Percentiles rank a stretch among this genome's conserved stretches.
phyloP scores from a whole-genome alignment of 2,329 filamentous ascomycete genomes.

The Ilyonectria robusta region DNA sequence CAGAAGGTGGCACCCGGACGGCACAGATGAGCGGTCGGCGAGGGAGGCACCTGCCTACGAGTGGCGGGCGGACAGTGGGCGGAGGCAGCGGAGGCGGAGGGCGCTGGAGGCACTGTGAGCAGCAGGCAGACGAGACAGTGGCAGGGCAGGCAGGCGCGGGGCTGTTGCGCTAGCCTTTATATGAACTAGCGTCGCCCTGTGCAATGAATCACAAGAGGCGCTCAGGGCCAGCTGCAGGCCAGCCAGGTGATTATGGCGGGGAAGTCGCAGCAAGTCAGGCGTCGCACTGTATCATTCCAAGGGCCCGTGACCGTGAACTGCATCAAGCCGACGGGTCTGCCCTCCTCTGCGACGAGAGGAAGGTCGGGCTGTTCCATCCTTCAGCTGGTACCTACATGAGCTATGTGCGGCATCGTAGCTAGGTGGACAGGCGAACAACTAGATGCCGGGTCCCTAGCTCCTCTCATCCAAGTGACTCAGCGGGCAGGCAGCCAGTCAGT shows the following conservation, averaged over 20 bases:
- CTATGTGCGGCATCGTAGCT: neutral
- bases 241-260: slow-evolving; percentile 47
- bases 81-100: slow-evolving; percentile 40
- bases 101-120: slow-evolving; percentile 25
- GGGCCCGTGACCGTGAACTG: slow-evolving; percentile 27
- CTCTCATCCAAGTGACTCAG: neutral
- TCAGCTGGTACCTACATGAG: neutral
- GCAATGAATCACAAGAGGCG: slow-evolving; percentile 48
- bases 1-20: slow-evolving; percentile 42
- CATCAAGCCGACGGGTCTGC: neutral
- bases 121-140: slow-evolving; percentile 43
- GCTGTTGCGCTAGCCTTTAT: slow-evolving; percentile 39
- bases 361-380: neutral
- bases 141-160: slow-evolving; percentile 45
- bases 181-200: slow-evolving; percentile 24
- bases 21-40: slow-evolving; percentile 48
- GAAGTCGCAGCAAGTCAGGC: slow-evolving; percentile 41
- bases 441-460: neutral
- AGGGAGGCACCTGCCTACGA: slow-evolving; percentile 36
- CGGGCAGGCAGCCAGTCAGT: neutral
- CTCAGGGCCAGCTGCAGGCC: slow-evolving; percentile 28
- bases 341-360: neutral
- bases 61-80: slow-evolving; percentile 19
- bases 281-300: slow-evolving; percentile 44
- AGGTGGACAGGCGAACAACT: neutral